Percentiles rank a stretch among this genome's conserved stretches.
Conservation (phyloP, 1,139 yeast species). For the Zygosaccharomyces sapae region DNA sequence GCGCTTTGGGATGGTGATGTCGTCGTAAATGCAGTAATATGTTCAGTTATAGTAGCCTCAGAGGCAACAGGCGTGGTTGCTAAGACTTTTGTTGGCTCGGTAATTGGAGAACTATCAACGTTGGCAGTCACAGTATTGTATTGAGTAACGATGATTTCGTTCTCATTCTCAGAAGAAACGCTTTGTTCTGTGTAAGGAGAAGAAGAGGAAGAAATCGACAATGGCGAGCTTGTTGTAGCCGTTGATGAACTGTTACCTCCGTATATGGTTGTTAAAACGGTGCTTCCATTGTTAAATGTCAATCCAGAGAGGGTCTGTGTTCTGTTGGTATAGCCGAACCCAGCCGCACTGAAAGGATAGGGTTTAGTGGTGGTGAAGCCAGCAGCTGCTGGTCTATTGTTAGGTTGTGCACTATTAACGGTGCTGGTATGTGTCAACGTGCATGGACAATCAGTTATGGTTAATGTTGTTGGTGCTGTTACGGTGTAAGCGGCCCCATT, state of each 20-base stretch:
- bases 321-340: background rate
- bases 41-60: background rate
- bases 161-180: too few species aligned
- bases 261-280: background rate
- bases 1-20: background rate
- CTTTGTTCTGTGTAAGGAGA: too few species aligned
- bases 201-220: background rate
- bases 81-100: background rate
- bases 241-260: background rate
- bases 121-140: background rate
- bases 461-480: constrained; percentile 16
- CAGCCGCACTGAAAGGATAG: background rate
- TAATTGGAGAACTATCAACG: background rate
- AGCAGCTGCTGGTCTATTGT: background rate
- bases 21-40: background rate
- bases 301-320: background rate
- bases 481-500: constrained; percentile 20
- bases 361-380: background rate
- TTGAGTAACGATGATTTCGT: background rate
- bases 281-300: background rate
- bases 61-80: background rate
- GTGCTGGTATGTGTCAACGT: constrained; percentile 1
- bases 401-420: background rate
- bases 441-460: constrained; percentile 6
- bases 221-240: background rate